These are phyloP conservation scores for Pelargonium cotyledonis DNA, from an alignment of 441 rosid genomes.

Conservation along the genomic window DNA sequence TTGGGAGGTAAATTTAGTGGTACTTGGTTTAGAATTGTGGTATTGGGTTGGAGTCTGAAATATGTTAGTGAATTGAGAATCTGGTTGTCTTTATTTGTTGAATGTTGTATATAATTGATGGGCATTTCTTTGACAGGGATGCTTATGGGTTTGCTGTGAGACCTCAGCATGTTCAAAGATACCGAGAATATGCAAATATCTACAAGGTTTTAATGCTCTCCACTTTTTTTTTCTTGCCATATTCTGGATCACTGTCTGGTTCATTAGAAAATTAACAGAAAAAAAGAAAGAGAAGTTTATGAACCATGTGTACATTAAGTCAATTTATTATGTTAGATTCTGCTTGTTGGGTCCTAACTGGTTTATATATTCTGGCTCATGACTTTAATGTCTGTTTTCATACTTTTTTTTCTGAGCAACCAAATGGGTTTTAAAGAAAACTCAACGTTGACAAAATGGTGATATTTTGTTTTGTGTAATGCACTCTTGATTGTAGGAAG, in stretches of 20 bases:
- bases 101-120: slow-evolving; percentile 14
- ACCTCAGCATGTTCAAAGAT: slow-evolving; percentile 96
- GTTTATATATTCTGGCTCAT: background rate
- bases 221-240: slow-evolving; percentile 2
- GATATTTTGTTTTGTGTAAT: background rate
- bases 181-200: slow-evolving; percentile 86
- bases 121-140: slow-evolving; percentile 57
- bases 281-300: background rate
- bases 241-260: background rate
- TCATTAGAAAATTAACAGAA: background rate
- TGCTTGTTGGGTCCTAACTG: background rate
- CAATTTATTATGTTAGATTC: too few species aligned
- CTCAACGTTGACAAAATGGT: background rate
- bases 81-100: background rate
- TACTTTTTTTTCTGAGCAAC: background rate
- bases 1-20: slow-evolving; percentile 17
- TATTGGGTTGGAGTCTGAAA: background rate
- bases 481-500: slow-evolving; percentile 53
- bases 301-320: background rate
- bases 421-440: too few species aligned
- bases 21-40: background rate
- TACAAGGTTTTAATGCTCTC: slow-evolving; percentile 63
- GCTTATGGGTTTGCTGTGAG: slow-evolving; percentile 96
- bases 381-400: background rate
- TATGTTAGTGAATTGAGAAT: background rate